Percentiles rank a stretch among this genome's conserved stretches.
phyloP scores from a whole-genome alignment of 2,329 filamentous ascomycete genomes.

The Fusarium redolens region DNA sequence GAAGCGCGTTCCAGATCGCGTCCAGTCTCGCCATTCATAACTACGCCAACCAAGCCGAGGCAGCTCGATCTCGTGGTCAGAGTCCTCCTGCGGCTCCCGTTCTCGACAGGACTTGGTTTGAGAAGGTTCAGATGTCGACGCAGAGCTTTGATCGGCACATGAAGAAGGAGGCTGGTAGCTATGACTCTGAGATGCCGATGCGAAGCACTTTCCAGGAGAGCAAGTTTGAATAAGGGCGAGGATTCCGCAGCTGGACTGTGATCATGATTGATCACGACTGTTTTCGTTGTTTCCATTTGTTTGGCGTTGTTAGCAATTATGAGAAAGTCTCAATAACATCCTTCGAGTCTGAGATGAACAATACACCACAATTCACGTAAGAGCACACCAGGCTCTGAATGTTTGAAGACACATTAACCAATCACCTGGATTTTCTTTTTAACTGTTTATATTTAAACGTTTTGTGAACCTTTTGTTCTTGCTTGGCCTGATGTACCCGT shows the following conservation, averaged over 20 bases:
- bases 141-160: slow-evolving; percentile 56
- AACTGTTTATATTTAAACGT: fast-evolving
- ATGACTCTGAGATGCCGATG: slow-evolving; percentile 49
- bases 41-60: slow-evolving; percentile 46
- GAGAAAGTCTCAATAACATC: not conserved
- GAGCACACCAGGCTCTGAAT: not conserved
- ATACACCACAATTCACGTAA: not conserved
- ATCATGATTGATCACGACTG: not conserved
- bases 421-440: not conserved
- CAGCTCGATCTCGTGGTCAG: slow-evolving; percentile 49
- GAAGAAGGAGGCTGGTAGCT: slow-evolving; percentile 52
- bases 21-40: slow-evolving; percentile 53
- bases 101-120: slow-evolving; percentile 52
- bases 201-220: slow-evolving; percentile 49
- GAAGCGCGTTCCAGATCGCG: slow-evolving; percentile 52
- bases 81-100: slow-evolving; percentile 51
- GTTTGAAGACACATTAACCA: not conserved
- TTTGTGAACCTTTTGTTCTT: not conserved
- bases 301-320: not conserved
- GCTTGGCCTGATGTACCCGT: too few relatives aligned
- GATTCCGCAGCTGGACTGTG: not conserved
- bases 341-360: not conserved
- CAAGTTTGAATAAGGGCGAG: slow-evolving; percentile 7
- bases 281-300: not conserved
- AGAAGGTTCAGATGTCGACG: slow-evolving; percentile 58